Evolutionary conservation across 371 early-diverging fungal species (phyloP).

Genomic region (Haplosporangium sp.): DNA sequence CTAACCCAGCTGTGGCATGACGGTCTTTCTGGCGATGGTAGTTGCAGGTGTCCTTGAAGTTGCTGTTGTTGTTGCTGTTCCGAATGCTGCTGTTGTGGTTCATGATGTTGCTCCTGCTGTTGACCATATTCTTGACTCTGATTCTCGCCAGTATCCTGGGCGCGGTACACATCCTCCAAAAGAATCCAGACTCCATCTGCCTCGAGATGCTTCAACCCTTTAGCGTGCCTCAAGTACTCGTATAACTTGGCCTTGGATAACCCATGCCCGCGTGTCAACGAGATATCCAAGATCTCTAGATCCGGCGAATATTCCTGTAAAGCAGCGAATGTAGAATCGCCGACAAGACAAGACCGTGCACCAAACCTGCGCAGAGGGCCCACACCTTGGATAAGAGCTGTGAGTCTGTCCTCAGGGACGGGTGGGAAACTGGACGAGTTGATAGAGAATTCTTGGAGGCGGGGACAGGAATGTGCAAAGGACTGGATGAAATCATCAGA

Average conservation of each 20-base stretch:
- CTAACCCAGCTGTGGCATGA: conserved; percentile 8
- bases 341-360: conserved; percentile 23
- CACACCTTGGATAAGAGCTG: conserved; percentile 8
- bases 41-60: not conserved
- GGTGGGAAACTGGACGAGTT: conserved; percentile 17
- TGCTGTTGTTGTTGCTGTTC: not conserved
- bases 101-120: not conserved
- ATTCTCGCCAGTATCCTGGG: not conserved
- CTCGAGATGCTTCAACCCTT: conserved; percentile 11
- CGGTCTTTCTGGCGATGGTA: not conserved
- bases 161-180: conserved; percentile 14
- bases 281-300: conserved; percentile 33
- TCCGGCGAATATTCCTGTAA: conserved; percentile 11
- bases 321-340: conserved; percentile 17
- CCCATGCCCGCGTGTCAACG: conserved; percentile 16
- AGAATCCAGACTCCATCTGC: conserved; percentile 43
- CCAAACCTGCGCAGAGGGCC: conserved; percentile 15
- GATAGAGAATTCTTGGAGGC: conserved; percentile 25
- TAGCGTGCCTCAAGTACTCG: conserved; percentile 12
- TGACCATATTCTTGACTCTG: not conserved
- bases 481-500: conserved; percentile 11
- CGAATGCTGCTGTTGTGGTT: not conserved
- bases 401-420: conserved; percentile 14
- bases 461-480: conserved; percentile 8
- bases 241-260: conserved; percentile 17